phyloP scores from a whole-genome alignment of 345 rosid genomes.

The Microthlaspi erraticum region DNA sequence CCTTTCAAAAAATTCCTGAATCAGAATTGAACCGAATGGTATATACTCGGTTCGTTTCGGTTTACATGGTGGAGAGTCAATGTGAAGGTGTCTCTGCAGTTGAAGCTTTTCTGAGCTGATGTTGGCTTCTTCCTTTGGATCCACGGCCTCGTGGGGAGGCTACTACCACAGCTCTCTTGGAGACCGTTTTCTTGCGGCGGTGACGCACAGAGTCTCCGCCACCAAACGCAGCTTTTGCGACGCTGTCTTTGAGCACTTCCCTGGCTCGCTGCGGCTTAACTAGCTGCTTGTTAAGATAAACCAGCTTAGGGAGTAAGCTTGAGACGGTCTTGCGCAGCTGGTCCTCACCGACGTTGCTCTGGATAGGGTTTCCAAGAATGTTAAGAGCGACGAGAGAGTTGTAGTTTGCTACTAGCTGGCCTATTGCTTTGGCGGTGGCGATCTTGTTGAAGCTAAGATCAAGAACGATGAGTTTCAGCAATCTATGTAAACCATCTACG shows the following conservation, averaged over 20 bases:
- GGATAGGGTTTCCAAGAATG: constrained; percentile 83
- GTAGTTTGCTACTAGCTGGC: constrained; percentile 94
- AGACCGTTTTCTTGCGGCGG: constrained; percentile 33
- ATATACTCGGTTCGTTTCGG: too few relatives aligned
- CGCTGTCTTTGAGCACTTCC: constrained; percentile 70
- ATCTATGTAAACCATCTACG: constrained; percentile 88
- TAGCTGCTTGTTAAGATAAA: constrained; percentile 84
- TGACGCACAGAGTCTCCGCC: constrained; percentile 37
- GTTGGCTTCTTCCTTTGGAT: constrained; percentile 50
- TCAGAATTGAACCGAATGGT: too few relatives aligned
- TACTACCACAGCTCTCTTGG: constrained; percentile 38
- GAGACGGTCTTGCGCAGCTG: constrained; percentile 78
- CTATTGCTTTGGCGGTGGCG: constrained; percentile 77
- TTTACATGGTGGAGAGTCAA: too few relatives aligned
- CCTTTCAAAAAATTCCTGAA: too few relatives aligned
- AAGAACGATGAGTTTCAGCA: constrained; percentile 77
- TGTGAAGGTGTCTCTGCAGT: constrained; percentile 21
- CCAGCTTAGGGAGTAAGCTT: constrained; percentile 78
- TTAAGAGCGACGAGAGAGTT: constrained; percentile 76
- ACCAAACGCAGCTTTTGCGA: constrained; percentile 83
- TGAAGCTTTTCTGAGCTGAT: constrained; percentile 41
- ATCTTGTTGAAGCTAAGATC: constrained; percentile 98
- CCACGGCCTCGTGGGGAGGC: constrained; percentile 43
- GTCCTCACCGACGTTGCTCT: constrained; percentile 74
- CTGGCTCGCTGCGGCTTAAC: constrained; percentile 74